Conservation (phyloP, 768 basidiomycete genomes). For the Russula vinacea region DNA sequence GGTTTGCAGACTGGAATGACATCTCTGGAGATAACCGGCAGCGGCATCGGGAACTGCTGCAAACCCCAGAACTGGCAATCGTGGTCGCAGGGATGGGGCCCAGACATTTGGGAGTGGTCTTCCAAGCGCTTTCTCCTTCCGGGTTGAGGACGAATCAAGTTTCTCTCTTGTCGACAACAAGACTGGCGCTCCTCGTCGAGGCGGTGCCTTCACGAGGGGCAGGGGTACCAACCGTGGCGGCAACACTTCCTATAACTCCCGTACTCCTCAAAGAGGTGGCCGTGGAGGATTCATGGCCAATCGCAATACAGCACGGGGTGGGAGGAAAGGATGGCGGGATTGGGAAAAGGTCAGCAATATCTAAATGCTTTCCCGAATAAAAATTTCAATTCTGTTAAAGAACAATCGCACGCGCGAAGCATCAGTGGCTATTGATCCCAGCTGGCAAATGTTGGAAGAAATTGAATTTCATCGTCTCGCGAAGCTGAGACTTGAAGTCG, state of each 20-base stretch:
- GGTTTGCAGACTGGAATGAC: slow-evolving; percentile 98
- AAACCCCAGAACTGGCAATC: slow-evolving; percentile 45
- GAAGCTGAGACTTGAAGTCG: slow-evolving; percentile 91
- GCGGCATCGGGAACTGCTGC: slow-evolving; percentile 45
- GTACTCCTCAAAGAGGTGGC: slow-evolving; percentile 45
- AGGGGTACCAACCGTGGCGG: slow-evolving; percentile 43
- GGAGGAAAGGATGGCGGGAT: slow-evolving; percentile 82
- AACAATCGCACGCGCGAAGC: slow-evolving; percentile 85
- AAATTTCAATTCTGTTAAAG: slow-evolving; percentile 38
- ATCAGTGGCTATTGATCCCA: slow-evolving; percentile 86
- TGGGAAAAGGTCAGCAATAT: slow-evolving; percentile 78
- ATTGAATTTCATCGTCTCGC: slow-evolving; percentile 90
- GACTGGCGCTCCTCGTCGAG: slow-evolving; percentile 62
- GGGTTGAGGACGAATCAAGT: slow-evolving; percentile 95
- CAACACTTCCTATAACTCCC: slow-evolving; percentile 40
- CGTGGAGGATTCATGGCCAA: slow-evolving; percentile 43
- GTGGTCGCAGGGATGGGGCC: slow-evolving; percentile 67
- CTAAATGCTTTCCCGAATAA: background rate
- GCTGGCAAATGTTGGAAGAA: slow-evolving; percentile 96
- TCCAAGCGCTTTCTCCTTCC: slow-evolving; percentile 91
- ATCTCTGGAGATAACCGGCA: slow-evolving; percentile 62
- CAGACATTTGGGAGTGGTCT: slow-evolving; percentile 89
- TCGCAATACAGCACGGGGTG: slow-evolving; percentile 50
- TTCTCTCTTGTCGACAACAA: slow-evolving; percentile 97
- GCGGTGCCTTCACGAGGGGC: slow-evolving; percentile 59